Base-by-base conservation (phyloP, 2,329 filamentous ascomycete species). In the Stagonosporopsis cucurbitacearum region DNA sequence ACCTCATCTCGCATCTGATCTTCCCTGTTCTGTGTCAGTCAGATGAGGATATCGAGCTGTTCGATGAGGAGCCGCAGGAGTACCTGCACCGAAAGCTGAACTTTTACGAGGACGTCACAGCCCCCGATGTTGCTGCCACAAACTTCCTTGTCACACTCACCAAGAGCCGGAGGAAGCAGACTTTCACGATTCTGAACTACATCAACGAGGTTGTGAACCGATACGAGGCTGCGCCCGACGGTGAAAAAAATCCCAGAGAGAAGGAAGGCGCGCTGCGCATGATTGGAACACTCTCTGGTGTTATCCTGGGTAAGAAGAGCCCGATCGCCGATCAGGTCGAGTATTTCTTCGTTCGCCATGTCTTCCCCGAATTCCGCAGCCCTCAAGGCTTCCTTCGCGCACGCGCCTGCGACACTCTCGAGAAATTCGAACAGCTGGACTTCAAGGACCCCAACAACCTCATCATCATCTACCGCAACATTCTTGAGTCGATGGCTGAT, bases 391-490 rank as follows among this genome's bases (percentile, higher is more conserved):
- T 93, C 79, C 86, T 99, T 44, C 90, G 95, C 54, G 95, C 95
- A 30, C 89, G 95, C 62, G 95, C 95, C 63, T 99, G 95, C 77
- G 94, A 99, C 74, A 97, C 94, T 0, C 86, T 99, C 57, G 95
- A 98, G 81, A 98, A 98, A 79, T 99, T 98, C 64, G 93, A 98
- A 79, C 89, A 94, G 76, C 87, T 98, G 60, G 90, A 99, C 75
- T 99, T 98, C 84, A 92, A 96, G 81, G 94, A 99, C 70, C 86
- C 89, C 51, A 93, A 94, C 80, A 98, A 99, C 78, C 87, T 99
- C 35, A 89, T 97, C 71, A 88, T 92, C 70, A 96, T 99, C 71
- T 99, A 99, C 81, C 88, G 92, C 55, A 96, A 96, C 74, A 98
- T 99, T 60, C 82, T 99, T 51, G 92, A 97, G 74, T 96, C 92